phyloP scores from a whole-genome alignment of 75 land plant species.

The Gnetum montanum region DNA sequence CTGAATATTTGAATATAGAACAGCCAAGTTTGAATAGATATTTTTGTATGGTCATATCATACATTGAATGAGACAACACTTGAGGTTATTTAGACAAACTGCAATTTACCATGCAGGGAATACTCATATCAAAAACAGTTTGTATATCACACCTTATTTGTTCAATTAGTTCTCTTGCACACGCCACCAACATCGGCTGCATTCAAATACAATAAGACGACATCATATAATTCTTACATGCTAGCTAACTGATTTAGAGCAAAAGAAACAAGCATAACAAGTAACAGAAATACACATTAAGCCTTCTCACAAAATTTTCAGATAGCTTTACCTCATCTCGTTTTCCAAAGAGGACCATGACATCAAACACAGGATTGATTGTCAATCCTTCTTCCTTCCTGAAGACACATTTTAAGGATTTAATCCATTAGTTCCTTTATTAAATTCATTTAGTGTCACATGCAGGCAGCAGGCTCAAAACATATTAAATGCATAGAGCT shows the following conservation, averaged over 20 bases:
- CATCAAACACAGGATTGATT: conserved; percentile 45
- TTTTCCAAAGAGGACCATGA: conserved; percentile 67
- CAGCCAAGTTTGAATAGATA: not conserved
- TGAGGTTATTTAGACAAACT: not conserved
- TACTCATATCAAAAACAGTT: not conserved
- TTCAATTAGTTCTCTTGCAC: conserved; percentile 78
- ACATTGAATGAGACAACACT: not conserved
- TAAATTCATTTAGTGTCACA: no score
- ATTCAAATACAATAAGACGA: conserved; percentile 1
- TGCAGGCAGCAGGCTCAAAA: no score
- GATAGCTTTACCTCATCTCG: conserved; percentile 58
- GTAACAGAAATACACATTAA: not conserved
- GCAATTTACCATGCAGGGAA: not conserved
- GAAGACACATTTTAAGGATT: no score
- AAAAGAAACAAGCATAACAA: no score
- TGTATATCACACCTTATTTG: conserved; percentile 48
- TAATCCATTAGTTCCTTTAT: no score
- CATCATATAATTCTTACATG: not conserved
- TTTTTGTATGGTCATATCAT: not conserved
- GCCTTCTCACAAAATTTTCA: not conserved
- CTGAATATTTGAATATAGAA: not conserved
- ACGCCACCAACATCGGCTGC: conserved; percentile 74
- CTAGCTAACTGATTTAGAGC: no score
- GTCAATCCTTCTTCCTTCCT: conserved; percentile 72
- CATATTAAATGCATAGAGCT: no score